Evolutionary conservation across 805 yeast genomes (phyloP).

Genomic region (Wickerhamia fluorescens): DNA sequence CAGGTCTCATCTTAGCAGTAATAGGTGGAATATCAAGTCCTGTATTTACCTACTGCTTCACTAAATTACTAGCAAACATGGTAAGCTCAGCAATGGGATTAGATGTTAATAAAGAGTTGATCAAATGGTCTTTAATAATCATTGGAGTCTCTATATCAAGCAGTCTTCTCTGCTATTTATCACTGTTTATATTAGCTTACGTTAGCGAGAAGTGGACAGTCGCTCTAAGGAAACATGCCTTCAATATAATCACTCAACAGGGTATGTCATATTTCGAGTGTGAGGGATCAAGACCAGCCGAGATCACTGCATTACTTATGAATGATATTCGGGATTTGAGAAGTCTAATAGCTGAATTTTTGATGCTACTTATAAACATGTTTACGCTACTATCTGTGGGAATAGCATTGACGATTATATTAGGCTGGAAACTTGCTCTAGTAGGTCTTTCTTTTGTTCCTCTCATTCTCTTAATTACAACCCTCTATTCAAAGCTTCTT

Average conservation of each 20-base stretch:
- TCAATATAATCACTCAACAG: slow-evolving; percentile 44
- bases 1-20: slow-evolving; percentile 51
- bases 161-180: slow-evolving; percentile 48
- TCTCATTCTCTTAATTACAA: slow-evolving; percentile 44
- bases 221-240: slow-evolving; percentile 42
- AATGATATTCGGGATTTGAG: slow-evolving; percentile 81
- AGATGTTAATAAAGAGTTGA: slow-evolving; percentile 23
- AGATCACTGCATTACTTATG: slow-evolving; percentile 58
- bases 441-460: slow-evolving; percentile 79
- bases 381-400: slow-evolving; percentile 53
- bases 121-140: slow-evolving; percentile 65
- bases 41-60: slow-evolving; percentile 67
- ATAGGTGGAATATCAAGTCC: slow-evolving; percentile 66
- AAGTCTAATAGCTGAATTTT: slow-evolving; percentile 52
- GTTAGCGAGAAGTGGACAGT: slow-evolving; percentile 66
- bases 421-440: slow-evolving; percentile 83
- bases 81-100: slow-evolving; percentile 37
- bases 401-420: slow-evolving; percentile 64
- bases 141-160: slow-evolving; percentile 56
- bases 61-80: slow-evolving; percentile 61
- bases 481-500: slow-evolving; percentile 43
- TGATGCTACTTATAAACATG: slow-evolving; percentile 49
- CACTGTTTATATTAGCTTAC: slow-evolving; percentile 44
- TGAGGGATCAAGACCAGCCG: slow-evolving; percentile 36
- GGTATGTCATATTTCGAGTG: slow-evolving; percentile 45